phyloP scores from a whole-genome alignment of 2,329 filamentous ascomycete species.

The Fusarium palustre region DNA sequence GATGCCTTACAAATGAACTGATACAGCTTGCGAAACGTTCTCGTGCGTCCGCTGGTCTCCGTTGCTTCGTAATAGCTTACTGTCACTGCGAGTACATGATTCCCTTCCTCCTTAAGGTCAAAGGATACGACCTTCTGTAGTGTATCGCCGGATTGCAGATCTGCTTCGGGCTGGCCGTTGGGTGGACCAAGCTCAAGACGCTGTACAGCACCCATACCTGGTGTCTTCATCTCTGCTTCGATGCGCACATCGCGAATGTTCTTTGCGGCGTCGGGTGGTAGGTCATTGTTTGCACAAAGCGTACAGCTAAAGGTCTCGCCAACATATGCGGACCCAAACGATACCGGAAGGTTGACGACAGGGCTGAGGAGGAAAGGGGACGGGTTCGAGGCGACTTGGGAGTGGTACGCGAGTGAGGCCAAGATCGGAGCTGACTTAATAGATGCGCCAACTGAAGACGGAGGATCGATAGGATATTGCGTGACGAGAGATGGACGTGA shows the following conservation, averaged over 20 bases:
- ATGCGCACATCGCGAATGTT: slow-evolving; percentile 82
- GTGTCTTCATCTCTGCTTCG: slow-evolving; percentile 95
- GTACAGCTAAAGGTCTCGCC: slow-evolving; percentile 96
- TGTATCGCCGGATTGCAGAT: slow-evolving; percentile 72
- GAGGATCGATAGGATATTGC: slow-evolving; percentile 72
- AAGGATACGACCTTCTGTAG: slow-evolving; percentile 86
- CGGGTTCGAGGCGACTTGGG: slow-evolving; percentile 59
- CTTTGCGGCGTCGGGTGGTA: slow-evolving; percentile 50
- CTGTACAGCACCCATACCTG: slow-evolving; percentile 68
- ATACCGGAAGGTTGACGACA: slow-evolving; percentile 84
- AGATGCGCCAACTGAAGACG: slow-evolving; percentile 56
- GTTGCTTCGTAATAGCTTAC: slow-evolving; percentile 92
- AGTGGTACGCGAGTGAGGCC: slow-evolving; percentile 79
- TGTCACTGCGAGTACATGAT: slow-evolving; percentile 91
- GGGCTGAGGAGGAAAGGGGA: slow-evolving; percentile 70
- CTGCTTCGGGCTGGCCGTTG: slow-evolving; percentile 47
- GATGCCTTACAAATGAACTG: slow-evolving; percentile 95
- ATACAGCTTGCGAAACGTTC: slow-evolving; percentile 94
- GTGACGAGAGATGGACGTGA: slow-evolving; percentile 82
- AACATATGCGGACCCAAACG: slow-evolving; percentile 94
- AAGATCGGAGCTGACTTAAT: slow-evolving; percentile 58
- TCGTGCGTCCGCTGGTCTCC: slow-evolving; percentile 75
- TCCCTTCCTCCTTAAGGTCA: slow-evolving; percentile 92
- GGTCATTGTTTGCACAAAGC: slow-evolving; percentile 93
- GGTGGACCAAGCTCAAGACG: slow-evolving; percentile 70